phyloP scores from a whole-genome alignment of 768 basidiomycete genomes.

The Pleurotus cornucopiae region DNA sequence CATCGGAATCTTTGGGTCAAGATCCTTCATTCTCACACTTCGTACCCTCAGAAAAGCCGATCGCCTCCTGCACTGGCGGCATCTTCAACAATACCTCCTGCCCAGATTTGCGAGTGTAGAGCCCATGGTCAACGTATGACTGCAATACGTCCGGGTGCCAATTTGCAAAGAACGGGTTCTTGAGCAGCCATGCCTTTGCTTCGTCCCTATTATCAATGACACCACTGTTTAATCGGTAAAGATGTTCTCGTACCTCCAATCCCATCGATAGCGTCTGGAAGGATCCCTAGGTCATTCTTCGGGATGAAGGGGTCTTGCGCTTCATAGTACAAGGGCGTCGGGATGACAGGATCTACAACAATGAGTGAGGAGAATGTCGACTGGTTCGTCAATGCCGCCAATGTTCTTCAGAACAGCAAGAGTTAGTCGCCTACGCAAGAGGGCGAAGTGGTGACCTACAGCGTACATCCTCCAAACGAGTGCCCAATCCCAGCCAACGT shows the following conservation, averaged over 20 bases:
- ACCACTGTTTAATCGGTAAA: neutral
- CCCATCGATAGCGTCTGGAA: constrained; percentile 63
- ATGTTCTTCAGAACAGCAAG: constrained; percentile 35
- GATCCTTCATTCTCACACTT: constrained; percentile 33
- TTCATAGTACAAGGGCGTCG: constrained; percentile 20
- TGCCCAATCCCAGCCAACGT: constrained; percentile 75
- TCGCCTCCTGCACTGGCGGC: constrained; percentile 60
- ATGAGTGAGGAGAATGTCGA: constrained; percentile 67
- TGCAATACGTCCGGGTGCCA: constrained; percentile 67
- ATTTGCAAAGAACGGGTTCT: constrained; percentile 59
- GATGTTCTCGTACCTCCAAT: constrained; percentile 38
- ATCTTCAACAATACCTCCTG: constrained; percentile 53
- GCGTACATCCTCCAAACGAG: constrained; percentile 78
- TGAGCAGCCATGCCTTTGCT: constrained; percentile 43
- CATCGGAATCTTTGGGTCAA: constrained; percentile 49
- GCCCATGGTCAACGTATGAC: constrained; percentile 58
- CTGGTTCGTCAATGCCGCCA: constrained; percentile 61
- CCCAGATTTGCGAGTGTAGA: constrained; percentile 25
- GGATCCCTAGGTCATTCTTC: constrained; percentile 36
- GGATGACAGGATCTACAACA: constrained; percentile 77
- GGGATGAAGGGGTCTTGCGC: constrained; percentile 12
- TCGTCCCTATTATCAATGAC: constrained; percentile 43
- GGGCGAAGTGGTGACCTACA: constrained; percentile 39
- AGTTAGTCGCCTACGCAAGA: neutral
- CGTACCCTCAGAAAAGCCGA: constrained; percentile 52